Conservation (phyloP, 1,284 basidiomycete genomes). For the Volvariella surrecta region DNA sequence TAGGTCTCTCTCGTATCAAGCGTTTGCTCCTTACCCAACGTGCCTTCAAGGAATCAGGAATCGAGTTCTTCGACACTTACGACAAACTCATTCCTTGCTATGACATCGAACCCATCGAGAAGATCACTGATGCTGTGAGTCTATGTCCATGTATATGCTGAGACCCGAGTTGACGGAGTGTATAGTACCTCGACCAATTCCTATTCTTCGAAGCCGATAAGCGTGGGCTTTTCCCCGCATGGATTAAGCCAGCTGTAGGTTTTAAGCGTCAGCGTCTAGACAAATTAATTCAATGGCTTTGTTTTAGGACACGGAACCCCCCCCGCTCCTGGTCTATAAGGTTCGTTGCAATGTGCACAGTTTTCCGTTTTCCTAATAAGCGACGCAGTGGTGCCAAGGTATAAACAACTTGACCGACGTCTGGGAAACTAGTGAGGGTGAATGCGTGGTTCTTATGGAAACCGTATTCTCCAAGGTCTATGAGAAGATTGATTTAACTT, state of each 20-base stretch:
- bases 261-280: neutral
- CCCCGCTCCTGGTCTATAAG: constrained; percentile 94
- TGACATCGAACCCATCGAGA: constrained; percentile 97
- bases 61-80: constrained; percentile 92
- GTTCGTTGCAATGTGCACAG: constrained; percentile 27
- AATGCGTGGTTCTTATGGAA: constrained; percentile 97
- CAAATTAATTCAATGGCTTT: constrained; percentile 6
- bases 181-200: constrained; percentile 85
- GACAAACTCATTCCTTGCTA: constrained; percentile 98
- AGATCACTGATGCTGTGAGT: constrained; percentile 90
- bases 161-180: too few relatives aligned
- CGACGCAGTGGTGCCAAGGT: constrained; percentile 74
- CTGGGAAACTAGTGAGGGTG: constrained; percentile 95
- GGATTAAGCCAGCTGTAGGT: constrained; percentile 87
- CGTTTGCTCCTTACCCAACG: constrained; percentile 90
- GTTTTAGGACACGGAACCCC: constrained; percentile 80
- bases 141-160: too few relatives aligned
- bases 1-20: constrained; percentile 91
- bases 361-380: constrained; percentile 4
- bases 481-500: constrained; percentile 94
- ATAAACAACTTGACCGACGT: constrained; percentile 92
- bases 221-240: constrained; percentile 90
- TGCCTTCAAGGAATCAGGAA: constrained; percentile 96
- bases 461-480: constrained; percentile 94
- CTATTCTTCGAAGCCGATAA: constrained; percentile 92